A percentile compares a stretch with the other conserved stretches of the same genome.
Conservation (phyloP, 2,329 filamentous ascomycete genomes). For the Aureobasidium uvarum region DNA sequence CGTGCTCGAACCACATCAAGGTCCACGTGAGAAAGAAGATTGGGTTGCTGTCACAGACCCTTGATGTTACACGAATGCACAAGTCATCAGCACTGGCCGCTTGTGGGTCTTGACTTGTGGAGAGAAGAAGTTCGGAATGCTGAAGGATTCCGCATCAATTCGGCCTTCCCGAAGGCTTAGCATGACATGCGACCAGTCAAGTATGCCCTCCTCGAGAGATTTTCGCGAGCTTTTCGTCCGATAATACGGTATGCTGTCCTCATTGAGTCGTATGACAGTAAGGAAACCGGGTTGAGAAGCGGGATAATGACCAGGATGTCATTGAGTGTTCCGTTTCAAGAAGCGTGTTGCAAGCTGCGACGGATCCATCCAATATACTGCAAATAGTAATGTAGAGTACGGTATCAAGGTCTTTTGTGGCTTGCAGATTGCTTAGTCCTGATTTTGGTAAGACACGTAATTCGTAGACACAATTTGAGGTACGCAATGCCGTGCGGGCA, state of each 20-base stretch:
- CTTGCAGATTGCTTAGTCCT: slow-evolving; percentile 18
- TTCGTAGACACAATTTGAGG: background rate
- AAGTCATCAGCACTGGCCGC: slow-evolving; percentile 11
- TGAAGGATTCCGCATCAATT: slow-evolving; percentile 5
- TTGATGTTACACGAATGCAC: background rate
- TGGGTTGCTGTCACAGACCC: background rate
- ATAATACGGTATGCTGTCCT: background rate
- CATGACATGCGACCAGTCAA: slow-evolving; percentile 6
- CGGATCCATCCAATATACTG: slow-evolving; percentile 14
- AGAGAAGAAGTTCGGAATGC: slow-evolving; percentile 4
- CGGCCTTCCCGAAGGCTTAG: slow-evolving; percentile 6
- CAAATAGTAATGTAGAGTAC: slow-evolving; percentile 7
- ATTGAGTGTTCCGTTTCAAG: slow-evolving; percentile 18
- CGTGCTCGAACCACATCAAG: background rate
- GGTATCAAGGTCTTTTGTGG: background rate
- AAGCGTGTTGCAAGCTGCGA: slow-evolving; percentile 22
- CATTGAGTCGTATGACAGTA: background rate
- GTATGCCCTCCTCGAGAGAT: background rate
- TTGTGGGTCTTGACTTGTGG: background rate
- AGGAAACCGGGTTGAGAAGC: slow-evolving; percentile 1
- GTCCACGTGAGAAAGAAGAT: slow-evolving; percentile 11
- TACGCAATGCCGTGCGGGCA: slow-evolving; percentile 2
- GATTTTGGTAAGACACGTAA: slow-evolving; percentile 12
- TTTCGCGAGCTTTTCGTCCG: background rate
- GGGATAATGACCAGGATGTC: slow-evolving; percentile 7